Percentiles rank a stretch among this genome's conserved stretches.
These are phyloP conservation scores for Trichocomaceae sp. DNA, from an alignment of 2,329 filamentous ascomycete species.

Conservation along the genomic window DNA sequence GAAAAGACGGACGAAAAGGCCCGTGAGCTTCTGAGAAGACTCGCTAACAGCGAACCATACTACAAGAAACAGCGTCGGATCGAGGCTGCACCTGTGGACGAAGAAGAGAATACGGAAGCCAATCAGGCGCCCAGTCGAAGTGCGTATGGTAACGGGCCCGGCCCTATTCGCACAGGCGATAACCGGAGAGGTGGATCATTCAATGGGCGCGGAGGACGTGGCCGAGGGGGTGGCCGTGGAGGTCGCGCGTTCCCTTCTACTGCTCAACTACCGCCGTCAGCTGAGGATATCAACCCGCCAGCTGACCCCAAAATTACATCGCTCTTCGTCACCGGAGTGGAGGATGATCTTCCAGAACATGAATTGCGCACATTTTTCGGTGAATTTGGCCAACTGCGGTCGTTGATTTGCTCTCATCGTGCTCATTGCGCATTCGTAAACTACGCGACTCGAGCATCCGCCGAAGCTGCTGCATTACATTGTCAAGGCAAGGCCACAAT, in stretches of 20 bases:
- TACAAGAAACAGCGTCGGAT: slow-evolving; percentile 79
- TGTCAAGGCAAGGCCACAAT: slow-evolving; percentile 86
- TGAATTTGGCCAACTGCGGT: slow-evolving; percentile 81
- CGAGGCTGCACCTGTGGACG: slow-evolving; percentile 47
- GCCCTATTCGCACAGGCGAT: slow-evolving; percentile 68
- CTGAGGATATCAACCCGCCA: slow-evolving; percentile 80
- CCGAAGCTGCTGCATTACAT: slow-evolving; percentile 75
- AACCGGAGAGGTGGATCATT: slow-evolving; percentile 35
- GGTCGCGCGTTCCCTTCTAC: slow-evolving; percentile 60
- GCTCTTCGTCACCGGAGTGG: slow-evolving; percentile 87
- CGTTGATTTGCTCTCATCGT: slow-evolving; percentile 90
- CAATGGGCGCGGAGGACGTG: slow-evolving; percentile 46
- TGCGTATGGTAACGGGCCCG: slow-evolving; percentile 44
- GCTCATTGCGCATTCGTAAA: slow-evolving; percentile 97
- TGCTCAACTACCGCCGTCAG: slow-evolving; percentile 69
- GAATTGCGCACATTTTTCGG: slow-evolving; percentile 88
- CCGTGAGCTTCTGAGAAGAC: slow-evolving; percentile 70
- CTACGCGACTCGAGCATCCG: slow-evolving; percentile 74
- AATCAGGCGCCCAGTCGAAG: slow-evolving; percentile 38
- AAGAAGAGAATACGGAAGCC: slow-evolving; percentile 21
- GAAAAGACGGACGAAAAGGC: slow-evolving; percentile 98
- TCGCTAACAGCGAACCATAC: slow-evolving; percentile 92
- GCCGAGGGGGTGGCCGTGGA: slow-evolving; percentile 44
- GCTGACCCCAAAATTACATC: slow-evolving; percentile 81
- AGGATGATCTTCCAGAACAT: slow-evolving; percentile 91